phyloP scores from a whole-genome alignment of 31 red algal species.

The Asparagopsis taxiformis region DNA sequence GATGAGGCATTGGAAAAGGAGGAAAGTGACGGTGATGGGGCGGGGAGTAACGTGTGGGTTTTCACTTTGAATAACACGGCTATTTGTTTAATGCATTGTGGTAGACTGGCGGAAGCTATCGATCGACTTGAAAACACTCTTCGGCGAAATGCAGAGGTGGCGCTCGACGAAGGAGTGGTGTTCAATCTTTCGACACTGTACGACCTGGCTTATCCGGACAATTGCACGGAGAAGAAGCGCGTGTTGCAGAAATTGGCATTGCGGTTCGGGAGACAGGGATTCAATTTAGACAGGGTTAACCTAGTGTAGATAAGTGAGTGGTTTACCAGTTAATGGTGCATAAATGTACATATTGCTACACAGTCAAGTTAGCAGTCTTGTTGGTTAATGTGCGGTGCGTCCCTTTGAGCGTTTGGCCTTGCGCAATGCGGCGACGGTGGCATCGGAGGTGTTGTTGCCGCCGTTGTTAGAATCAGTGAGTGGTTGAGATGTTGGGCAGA shows the following conservation, averaged over 20 bases:
- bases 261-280: constrained; percentile 44
- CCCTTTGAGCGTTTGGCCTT: not conserved
- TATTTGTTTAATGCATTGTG: constrained; percentile 57
- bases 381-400: not conserved
- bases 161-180: constrained; percentile 65
- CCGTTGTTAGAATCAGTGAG: constrained; percentile 1
- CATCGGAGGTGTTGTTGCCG: constrained; percentile 15
- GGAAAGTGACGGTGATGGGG: not conserved
- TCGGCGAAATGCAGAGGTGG: constrained; percentile 6
- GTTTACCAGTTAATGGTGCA: too few relatives aligned
- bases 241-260: constrained; percentile 24
- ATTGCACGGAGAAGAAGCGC: constrained; percentile 30
- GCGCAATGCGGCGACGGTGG: constrained; percentile 9
- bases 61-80: constrained; percentile 48
- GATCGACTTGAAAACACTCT: constrained; percentile 33
- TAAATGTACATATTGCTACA: not conserved
- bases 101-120: constrained; percentile 42
- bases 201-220: constrained; percentile 51
- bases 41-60: not conserved
- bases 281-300: constrained; percentile 21
- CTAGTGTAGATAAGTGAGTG: not conserved
- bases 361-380: not conserved
- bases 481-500: not conserved
- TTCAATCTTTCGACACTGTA: constrained; percentile 70
- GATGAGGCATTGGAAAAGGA: constrained; percentile 13